These are phyloP conservation scores for Ceratobasidium sp. DNA, from an alignment of 1,284 basidiomycete species.

Conservation along the genomic window DNA sequence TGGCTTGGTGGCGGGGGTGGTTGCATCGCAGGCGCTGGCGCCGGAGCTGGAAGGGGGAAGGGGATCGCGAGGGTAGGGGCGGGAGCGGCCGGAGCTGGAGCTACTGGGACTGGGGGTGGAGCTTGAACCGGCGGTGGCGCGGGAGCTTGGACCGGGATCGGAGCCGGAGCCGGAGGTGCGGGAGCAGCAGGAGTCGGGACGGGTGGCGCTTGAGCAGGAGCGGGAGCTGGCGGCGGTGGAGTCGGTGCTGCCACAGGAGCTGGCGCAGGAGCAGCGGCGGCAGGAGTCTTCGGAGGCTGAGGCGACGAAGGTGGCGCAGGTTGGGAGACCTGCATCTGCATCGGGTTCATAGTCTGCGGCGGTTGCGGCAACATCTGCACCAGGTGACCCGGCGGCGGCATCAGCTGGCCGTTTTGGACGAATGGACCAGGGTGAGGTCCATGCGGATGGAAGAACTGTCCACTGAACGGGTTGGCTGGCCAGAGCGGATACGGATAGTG, in stretches of 20 bases:
- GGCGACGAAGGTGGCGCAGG: slow-evolving; percentile 59
- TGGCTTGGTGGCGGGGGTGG: slow-evolving; percentile 52
- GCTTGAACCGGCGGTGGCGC: slow-evolving; percentile 10
- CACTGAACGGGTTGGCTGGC: slow-evolving; percentile 16
- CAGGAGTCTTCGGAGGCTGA: slow-evolving; percentile 51
- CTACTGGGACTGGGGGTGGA: neutral
- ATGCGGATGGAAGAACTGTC: slow-evolving; percentile 40
- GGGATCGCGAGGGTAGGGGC: neutral
- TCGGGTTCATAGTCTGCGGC: slow-evolving; percentile 43
- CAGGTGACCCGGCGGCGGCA: slow-evolving; percentile 35
- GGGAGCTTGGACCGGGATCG: neutral
- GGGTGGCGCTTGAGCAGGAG: slow-evolving; percentile 50
- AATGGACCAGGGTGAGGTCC: slow-evolving; percentile 16
- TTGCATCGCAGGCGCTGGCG: neutral
- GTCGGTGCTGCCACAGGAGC: slow-evolving; percentile 58
- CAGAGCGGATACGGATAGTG: slow-evolving; percentile 29
- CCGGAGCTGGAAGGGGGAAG: slow-evolving; percentile 2
- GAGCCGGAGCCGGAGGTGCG: neutral
- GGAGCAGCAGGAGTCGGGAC: slow-evolving; percentile 15
- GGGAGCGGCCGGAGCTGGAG: neutral
- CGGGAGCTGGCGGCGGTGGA: slow-evolving; percentile 55
- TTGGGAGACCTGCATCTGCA: slow-evolving; percentile 44
- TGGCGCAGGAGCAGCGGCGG: no score
- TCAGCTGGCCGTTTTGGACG: slow-evolving; percentile 37
- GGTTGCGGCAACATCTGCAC: slow-evolving; percentile 34